Evolutionary conservation across 148 eudicot species (phyloP), one percentile per base, ranked within the genome.

Genomic region (Rhododendron griersonianum): DNA sequence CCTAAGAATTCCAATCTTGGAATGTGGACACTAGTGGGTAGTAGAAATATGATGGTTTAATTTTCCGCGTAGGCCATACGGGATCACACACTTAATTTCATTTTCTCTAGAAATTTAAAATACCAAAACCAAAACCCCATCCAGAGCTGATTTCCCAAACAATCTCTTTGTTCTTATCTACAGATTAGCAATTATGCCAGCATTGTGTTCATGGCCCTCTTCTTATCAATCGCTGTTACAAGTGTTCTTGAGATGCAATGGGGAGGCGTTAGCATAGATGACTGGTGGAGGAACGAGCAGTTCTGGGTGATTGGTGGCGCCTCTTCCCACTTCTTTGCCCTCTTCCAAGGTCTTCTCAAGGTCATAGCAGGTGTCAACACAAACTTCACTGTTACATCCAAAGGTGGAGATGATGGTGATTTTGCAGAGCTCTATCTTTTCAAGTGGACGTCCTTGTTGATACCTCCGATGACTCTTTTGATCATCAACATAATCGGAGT

Each of bases 141-240:
- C 80, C 23, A 78, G 10, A 23, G 16, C 81, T 78, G 35, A 45
- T 78, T 83, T 45, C 23, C 82, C 65, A 65, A 71, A 80, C 83
- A 87, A 78, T 51, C 86, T 86, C 74, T 55, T 53, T 48, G 83
- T 37, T 30, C 16, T 86, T 51, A 85, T 85, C 15, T 88, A 63
- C 99, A 97, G 99, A 98, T 98, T 50, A 98, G 98, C 91, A 98
- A 95, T 90, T 95, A 95, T 37, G 99, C 99, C 13, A 95, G 99
- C 87, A 88, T 98, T 61, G 61, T 95, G 47, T 98, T 98, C 86
- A 98, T 98, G 98, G 95, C 87, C 19, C 94, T 98, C 87, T 98
- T 98, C 88, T 88, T 95, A 41, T 95, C 96, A 45, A 98, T 98
- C 73, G 98, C 98, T 37, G 98, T 85, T 1, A 98, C 99, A 7